These are phyloP conservation scores for Pichia sp. DNA, from an alignment of 1,139 yeast species.

Conservation along the genomic window DNA sequence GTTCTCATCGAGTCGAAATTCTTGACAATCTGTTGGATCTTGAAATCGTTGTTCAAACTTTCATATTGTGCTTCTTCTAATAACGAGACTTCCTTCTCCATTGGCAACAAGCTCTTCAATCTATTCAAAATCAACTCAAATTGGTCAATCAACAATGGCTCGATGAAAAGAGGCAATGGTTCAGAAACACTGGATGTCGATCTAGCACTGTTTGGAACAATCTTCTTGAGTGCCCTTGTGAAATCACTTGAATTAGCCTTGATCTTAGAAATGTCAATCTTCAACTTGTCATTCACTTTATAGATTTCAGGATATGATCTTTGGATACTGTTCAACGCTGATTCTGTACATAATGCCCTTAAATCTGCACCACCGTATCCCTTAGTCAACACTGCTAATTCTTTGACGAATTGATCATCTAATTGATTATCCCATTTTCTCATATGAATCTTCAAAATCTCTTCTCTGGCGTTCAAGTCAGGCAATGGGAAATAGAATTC, in stretches of 20 bases:
- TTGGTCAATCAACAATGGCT: slow-evolving; percentile 56
- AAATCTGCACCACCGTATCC: slow-evolving; percentile 99
- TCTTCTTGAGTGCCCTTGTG: slow-evolving; percentile 80
- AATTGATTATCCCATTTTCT: slow-evolving; percentile 63
- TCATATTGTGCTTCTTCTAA: slow-evolving; percentile 71
- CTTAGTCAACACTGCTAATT: slow-evolving; percentile 78
- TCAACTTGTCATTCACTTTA: slow-evolving; percentile 67
- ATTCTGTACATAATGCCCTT: slow-evolving; percentile 92
- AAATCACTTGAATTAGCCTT: slow-evolving; percentile 85
- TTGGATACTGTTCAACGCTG: slow-evolving; percentile 80
- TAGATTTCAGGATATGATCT: slow-evolving; percentile 94
- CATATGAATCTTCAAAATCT: slow-evolving; percentile 82
- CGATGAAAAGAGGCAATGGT: slow-evolving; percentile 74
- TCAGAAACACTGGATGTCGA: slow-evolving; percentile 68
- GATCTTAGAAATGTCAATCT: slow-evolving; percentile 69
- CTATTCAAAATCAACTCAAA: slow-evolving; percentile 47
- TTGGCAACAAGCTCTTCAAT: slow-evolving; percentile 63
- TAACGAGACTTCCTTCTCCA: slow-evolving; percentile 52
- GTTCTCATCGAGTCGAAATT: slow-evolving; percentile 63
- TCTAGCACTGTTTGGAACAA: slow-evolving; percentile 90
- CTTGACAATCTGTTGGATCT: slow-evolving; percentile 59
- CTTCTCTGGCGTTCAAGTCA: slow-evolving; percentile 71
- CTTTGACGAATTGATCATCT: slow-evolving; percentile 51
- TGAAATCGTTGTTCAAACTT: slow-evolving; percentile 62
- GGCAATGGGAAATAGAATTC: slow-evolving; percentile 97